Evolutionary conservation across 108 stramenopile species (phyloP).

Genomic region (Cyclotella cryptica): DNA sequence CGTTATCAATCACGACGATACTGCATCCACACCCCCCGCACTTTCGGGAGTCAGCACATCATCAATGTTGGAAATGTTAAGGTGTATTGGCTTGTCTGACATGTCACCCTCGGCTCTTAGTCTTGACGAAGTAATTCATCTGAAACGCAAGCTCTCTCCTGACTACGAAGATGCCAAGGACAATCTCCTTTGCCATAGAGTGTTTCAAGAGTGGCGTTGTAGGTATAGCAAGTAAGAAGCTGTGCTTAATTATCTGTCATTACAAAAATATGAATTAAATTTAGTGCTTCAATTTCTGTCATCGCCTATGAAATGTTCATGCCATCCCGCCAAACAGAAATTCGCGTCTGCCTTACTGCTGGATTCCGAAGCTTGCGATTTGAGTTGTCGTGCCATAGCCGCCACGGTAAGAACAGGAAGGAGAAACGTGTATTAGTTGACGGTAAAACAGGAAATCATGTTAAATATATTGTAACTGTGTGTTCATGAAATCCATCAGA

Average conservation of each 20-base stretch:
- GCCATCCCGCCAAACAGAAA: constrained; percentile 11
- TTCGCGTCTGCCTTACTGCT: constrained; percentile 12
- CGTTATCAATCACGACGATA: constrained; percentile 30
- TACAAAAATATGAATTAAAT: constrained; percentile 24
- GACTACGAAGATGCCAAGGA: constrained; percentile 72
- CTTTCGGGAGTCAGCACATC: constrained; percentile 31
- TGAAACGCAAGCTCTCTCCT: constrained; percentile 61
- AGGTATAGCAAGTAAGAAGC: constrained; percentile 25
- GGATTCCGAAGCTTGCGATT: not conserved
- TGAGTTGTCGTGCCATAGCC: no score
- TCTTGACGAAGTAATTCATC: constrained; percentile 51
- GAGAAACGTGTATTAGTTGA: not conserved
- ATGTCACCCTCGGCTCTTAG: not conserved
- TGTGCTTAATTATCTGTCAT: not conserved
- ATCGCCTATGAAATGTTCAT: constrained; percentile 38
- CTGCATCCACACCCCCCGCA: constrained; percentile 24
- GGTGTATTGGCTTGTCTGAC: constrained; percentile 2
- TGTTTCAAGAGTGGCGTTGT: constrained; percentile 77
- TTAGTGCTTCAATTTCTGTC: constrained; percentile 1
- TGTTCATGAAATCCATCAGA: constrained; percentile 22
- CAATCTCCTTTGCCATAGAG: constrained; percentile 60
- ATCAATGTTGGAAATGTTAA: constrained; percentile 30
- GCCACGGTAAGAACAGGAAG: not conserved
- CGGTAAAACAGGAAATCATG: no score
- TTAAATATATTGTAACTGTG: not conserved